Evolutionary conservation across 208 protist genomes (phyloP).

Genomic region (Crithidia brevicula): DNA sequence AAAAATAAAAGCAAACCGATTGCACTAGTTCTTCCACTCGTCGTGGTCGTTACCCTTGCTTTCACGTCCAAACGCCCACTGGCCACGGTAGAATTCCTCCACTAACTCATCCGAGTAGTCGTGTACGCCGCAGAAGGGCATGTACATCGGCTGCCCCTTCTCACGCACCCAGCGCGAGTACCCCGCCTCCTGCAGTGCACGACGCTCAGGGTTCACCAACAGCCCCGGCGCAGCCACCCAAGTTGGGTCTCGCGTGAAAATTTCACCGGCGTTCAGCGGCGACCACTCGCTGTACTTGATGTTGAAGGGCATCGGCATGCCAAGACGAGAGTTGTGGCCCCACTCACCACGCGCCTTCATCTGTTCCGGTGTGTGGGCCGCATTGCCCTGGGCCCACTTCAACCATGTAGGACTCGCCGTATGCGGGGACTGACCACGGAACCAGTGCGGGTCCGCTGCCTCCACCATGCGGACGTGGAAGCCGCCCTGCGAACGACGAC

Average conservation of each 20-base stretch:
- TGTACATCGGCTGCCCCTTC: conserved; percentile 83
- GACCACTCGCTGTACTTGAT: conserved; percentile 86
- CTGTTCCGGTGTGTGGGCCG: conserved; percentile 86
- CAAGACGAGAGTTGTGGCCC: conserved; percentile 85
- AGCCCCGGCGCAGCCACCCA: conserved; percentile 74
- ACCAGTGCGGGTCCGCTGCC: conserved; percentile 87
- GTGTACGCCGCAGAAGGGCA: conserved; percentile 90
- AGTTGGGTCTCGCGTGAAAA: conserved; percentile 80
- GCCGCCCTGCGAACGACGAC: conserved; percentile 55
- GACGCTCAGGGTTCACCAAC: conserved; percentile 81
- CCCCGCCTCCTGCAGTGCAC: conserved; percentile 79
- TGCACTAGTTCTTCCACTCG: conserved; percentile 82
- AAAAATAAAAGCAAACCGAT: neutral
- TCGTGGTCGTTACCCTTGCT: conserved; percentile 92
- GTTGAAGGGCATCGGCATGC: conserved; percentile 82
- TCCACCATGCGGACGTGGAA: conserved; percentile 74
- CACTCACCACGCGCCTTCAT: conserved; percentile 88
- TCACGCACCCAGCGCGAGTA: conserved; percentile 88
- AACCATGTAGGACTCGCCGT: conserved; percentile 73
- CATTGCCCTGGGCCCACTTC: conserved; percentile 86
- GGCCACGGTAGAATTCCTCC: conserved; percentile 91
- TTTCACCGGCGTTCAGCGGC: conserved; percentile 65
- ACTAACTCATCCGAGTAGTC: conserved; percentile 90
- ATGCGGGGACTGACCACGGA: conserved; percentile 78
- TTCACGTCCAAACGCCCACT: conserved; percentile 82